phyloP scores from a whole-genome alignment of 306 rosid genomes.

The Echinosophora koreensis region DNA sequence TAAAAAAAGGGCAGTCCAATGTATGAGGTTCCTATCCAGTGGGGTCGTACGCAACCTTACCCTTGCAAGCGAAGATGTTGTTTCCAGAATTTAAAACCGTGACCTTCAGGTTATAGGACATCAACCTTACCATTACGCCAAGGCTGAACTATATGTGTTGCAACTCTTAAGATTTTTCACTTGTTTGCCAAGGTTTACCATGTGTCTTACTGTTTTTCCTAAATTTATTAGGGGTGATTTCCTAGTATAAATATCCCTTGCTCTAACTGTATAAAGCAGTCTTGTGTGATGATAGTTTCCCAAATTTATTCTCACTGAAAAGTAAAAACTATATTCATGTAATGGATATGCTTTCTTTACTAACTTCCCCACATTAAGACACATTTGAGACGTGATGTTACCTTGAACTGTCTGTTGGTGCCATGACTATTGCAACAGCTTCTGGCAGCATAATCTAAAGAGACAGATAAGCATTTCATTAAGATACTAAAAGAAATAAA shows the following conservation, averaged over 20 bases:
- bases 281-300: conserved; percentile 15
- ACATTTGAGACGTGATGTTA: conserved; percentile 50
- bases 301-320: conserved; percentile 22
- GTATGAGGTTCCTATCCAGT: too few species aligned
- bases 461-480: conserved; percentile 46
- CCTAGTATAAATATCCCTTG: background rate
- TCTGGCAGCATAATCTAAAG: conserved; percentile 95
- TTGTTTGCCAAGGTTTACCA: conserved; percentile 9
- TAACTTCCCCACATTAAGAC: conserved; percentile 18
- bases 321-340: conserved; percentile 10
- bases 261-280: conserved; percentile 17
- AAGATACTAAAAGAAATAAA: conserved; percentile 22
- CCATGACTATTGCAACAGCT: conserved; percentile 98
- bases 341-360: conserved; percentile 33
- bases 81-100: too few species aligned
- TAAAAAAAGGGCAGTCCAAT: too few species aligned
- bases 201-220: background rate
- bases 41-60: too few species aligned
- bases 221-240: background rate
- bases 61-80: too few species aligned
- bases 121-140: too few species aligned
- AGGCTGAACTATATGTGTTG: background rate
- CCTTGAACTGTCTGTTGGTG: conserved; percentile 85
- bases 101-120: too few species aligned
- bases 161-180: conserved; percentile 5